Percentiles rank a stretch among this genome's conserved stretches.
Evolutionary conservation across 176 grass and related monocot genomes (phyloP).

Genomic region (Bolboschoenus planiculmis): DNA sequence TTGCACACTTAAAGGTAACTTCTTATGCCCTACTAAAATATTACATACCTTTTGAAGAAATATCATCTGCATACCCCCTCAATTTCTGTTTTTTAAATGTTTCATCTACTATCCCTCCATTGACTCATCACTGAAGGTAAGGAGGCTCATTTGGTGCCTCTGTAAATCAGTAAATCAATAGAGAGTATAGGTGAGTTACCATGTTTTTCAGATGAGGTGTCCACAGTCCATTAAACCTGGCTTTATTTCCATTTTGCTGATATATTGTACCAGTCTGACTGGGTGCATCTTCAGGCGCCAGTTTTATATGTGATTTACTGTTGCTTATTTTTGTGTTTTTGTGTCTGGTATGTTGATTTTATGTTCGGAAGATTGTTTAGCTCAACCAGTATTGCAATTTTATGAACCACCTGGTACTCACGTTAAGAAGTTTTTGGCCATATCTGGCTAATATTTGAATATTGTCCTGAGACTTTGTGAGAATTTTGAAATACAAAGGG

Average conservation of each 20-base stretch:
- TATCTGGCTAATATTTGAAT: constrained; percentile 7
- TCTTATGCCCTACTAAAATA: neutral
- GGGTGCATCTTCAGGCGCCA: neutral
- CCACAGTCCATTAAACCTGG: neutral
- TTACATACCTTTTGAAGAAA: neutral
- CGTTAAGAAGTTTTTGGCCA: neutral
- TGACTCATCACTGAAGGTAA: neutral
- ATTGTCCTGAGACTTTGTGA: neutral
- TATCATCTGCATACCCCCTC: neutral
- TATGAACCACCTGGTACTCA: neutral
- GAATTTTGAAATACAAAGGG: neutral
- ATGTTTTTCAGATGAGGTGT: neutral
- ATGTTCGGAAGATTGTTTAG: neutral
- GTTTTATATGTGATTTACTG: neutral
- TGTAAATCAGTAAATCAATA: neutral
- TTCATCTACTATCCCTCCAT: neutral
- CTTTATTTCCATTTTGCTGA: neutral
- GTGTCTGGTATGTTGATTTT: neutral
- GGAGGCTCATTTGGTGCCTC: neutral
- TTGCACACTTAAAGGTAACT: neutral
- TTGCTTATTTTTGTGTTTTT: neutral
- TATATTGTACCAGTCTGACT: neutral
- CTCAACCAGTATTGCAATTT: neutral
- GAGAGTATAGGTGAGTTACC: neutral
- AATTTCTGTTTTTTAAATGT: neutral